Evolutionary conservation across 2,329 filamentous ascomycete genomes (phyloP), one percentile per base, ranked within the genome.

Genomic region (Fusarium sp.): DNA sequence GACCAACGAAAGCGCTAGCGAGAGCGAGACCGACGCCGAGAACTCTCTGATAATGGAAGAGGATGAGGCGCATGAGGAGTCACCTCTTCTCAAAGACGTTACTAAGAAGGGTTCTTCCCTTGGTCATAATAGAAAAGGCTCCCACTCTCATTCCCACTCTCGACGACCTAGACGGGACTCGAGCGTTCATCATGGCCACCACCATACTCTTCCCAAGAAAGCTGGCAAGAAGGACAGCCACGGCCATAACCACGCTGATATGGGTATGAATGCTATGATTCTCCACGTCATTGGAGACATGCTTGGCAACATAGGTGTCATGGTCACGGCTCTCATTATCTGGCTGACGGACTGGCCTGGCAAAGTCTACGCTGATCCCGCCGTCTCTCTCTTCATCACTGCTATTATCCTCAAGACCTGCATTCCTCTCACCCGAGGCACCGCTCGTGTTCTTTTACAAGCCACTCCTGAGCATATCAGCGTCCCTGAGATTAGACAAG

Each of bases 341-440:
- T 98, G 95, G 95, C 87, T 97, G 63, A 96, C 94, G 4, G 86
- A 92, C 59, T 97, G 90, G 86, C 87, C 88, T 10, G 94, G 92
- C 84, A 91, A 93, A 72, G 93, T 90, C 84, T 98, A 98, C 79
- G 92, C 94, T 46, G 96, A 99, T 79, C 96, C 96, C 0, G 89
- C 90, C 23, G 95, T 99, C 66, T 99, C 96, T 0, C 89, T 99
- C 21, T 88, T 98, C 82, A 99, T 99, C 82, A 98, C 96, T 4
- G 82, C 94, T 66, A 92, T 92, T 76, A 92, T 93, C 68, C 87
- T 92, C 66, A 88, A 87, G 73, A 93, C 93, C 3, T 92, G 93
- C 12, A 89, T 96, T 55, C 93, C 94, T 3, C 89, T 97, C 27
- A 95, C 93, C 72, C 88, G 90, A 73, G 93, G 93, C 35, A 94